Evolutionary conservation across 352 stramenopile species (phyloP), one percentile per base, ranked within the genome.

Genomic region (Plasmopara muralis): DNA sequence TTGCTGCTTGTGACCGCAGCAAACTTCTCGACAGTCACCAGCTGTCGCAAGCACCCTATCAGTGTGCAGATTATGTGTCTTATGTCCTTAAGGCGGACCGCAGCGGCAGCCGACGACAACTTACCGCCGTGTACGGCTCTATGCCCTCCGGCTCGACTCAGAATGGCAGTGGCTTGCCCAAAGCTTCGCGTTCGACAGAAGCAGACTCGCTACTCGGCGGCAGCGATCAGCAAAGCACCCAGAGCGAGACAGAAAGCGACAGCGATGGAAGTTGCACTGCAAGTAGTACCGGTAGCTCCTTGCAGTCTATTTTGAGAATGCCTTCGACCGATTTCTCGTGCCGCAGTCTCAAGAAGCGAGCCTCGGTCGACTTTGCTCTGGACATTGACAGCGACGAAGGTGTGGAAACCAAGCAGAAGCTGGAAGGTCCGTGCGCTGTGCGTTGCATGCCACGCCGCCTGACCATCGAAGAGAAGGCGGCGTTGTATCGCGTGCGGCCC

Each of bases 201-300:
- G 28, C 52, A 8, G 52, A 68, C 35, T 43, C 61, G 9, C 30
- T 69, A 25, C 43, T 79, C 14, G 43, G 50, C 30, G 33, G 33
- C 9, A 44, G 31, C 48, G 41, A 66, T 43, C 44, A 58, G 12
- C 45, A 55, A 45, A 74, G 43, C 43, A 77, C 72, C 48, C 76
- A 87, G 46, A 89, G 79, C 56, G 79, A 89, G 61, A 89, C 79
- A 3, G 79, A 89, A 38, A 89, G 79, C 62, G 79, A 89, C 50
- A 89, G 79, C 37, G 79, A 89, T 56, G 69, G 70, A 2, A 84
- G 74, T 50, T 82, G 62, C 52, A 69, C 66, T 7, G 55, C 53
- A 52, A 72, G 57, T 50, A 68, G 53, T 50, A 51, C 46, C 5
- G 56, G 45, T 8, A 47, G 48, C 43, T 70, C 61, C 39, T 65